Evolutionary conservation across 2,329 filamentous ascomycete species (phyloP).

Genomic region (Diaporthe sp.): DNA sequence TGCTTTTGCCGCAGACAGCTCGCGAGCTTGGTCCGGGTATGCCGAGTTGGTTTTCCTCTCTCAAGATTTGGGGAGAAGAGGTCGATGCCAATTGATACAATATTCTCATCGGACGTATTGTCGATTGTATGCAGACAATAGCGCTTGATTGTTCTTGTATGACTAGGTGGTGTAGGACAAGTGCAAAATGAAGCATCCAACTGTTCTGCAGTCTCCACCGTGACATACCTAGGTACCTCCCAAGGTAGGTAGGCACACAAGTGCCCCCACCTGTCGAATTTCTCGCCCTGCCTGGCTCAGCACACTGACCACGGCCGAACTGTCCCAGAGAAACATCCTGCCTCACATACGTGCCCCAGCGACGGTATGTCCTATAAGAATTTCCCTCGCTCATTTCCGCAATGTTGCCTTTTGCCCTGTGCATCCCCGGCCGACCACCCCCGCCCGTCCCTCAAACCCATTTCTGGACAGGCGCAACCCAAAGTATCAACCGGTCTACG

Average conservation of each 20-base stretch:
- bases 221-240: not conserved
- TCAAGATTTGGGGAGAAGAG: no score
- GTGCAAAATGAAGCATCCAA: not conserved
- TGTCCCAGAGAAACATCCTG: not conserved
- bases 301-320: not conserved
- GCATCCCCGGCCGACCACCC: not conserved
- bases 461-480: not conserved
- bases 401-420: not conserved
- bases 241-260: no score
- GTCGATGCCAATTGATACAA: not conserved
- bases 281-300: not conserved
- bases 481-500: not conserved
- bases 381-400: not conserved
- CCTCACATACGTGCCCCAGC: not conserved
- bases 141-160: not conserved
- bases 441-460: not conserved
- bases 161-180: not conserved
- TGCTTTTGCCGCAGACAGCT: not conserved
- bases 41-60: not conserved
- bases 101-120: not conserved
- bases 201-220: not conserved
- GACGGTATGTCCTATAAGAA: not conserved
- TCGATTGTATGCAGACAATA: not conserved
- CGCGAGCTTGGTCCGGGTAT: not conserved
- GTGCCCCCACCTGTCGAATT: constrained; percentile 4